Evolutionary conservation across 2,329 filamentous ascomycete species (phyloP), one percentile per base, ranked within the genome.

Genomic region (Pseudopyrenochaeta lycopersici): DNA sequence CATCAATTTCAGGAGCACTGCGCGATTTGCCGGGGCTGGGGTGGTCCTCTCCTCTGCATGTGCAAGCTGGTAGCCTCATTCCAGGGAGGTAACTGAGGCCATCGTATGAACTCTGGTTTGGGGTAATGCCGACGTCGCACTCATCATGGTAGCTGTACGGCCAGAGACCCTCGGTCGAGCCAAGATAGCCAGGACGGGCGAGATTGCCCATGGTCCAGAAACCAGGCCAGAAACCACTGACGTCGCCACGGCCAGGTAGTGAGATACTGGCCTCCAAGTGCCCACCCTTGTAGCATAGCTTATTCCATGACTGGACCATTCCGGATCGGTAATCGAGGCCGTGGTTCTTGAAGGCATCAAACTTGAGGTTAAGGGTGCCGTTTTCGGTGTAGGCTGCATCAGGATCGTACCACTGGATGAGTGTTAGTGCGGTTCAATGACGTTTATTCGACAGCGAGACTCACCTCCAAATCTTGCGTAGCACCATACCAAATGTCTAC

Each of bases 181-280:
- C 84, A 29, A 85, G 81, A 72, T 89, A 89, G 11, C 88, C 88
- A 21, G 88, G 86, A 59, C 88, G 82, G 32, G 85, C 88, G 18
- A 91, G 80, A 66, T 91, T 91, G 4, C 88, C 88, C 86, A 91
- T 90, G 0, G 87, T 81, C 88, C 88, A 91, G 73, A 90, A 89
- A 73, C 88, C 88, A 36, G 88, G 88, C 88, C 88, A 91, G 74
- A 90, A 88, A 52, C 88, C 88, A 49, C 85, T 81, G 12, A 85
- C 82, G 58, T 90, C 86, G 40, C 88, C 88, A 41, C 80, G 76
- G 14, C 88, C 88, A 12, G 88, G 88, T 5, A 91, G 78, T 3
- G 88, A 90, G 46, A 90, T 85, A 66, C 86, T 88, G 17, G 87
- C 87, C 75, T 91, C 88, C 12, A 91, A 68, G 42, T 88, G 83